Base-by-base conservation (phyloP, 1,284 basidiomycete species). In the Malassezia cuniculi region DNA sequence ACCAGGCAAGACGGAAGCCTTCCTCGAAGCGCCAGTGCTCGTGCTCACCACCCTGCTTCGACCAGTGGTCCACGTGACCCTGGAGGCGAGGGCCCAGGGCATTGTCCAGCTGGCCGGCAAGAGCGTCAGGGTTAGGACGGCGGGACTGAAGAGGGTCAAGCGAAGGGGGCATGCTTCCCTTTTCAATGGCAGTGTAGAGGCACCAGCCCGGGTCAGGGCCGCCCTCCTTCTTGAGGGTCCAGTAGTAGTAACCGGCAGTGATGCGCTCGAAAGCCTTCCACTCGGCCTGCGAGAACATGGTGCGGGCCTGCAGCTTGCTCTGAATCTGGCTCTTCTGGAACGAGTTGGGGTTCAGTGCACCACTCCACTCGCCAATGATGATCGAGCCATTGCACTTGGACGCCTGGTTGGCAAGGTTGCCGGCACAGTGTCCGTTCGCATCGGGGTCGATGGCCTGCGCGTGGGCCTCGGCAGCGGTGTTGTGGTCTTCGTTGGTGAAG, bases 191-290 rank as follows among this genome's bases (percentile, higher is more conserved):
- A 60, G 84, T 78, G 47, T 75, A 72, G 25, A 82, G 75, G 30
- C 77, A 76, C 83, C 85, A 87, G 1, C 82, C 82, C 2, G 73
- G 74, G 62, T 85, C 82, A 48, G 78, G 77, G 3, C 63, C 68
- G 6, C 72, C 68, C 39, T 79, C 75, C 66, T 85, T 85, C 72
- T 80, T 84, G 64, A 78, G 81, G 27, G 82, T 85, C 85, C 85
- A 90, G 68, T 81, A 87, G 70, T 78, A 87, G 75, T 76, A 82
- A 3, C 85, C 85, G 0, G 76, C 77, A 41, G 80, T 80, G 24
- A 70, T 63, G 38, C 69, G 66, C 49, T 85, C 80, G 50, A 75
- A 86, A 24, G 81, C 50, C 31, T 73, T 73, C 38, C 85, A 69
- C 67, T 89, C 78, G 8, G 81, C 78, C 12, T 71, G 37, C 72